phyloP scores from a whole-genome alignment of 2,329 filamentous ascomycete genomes.

The Fusarium staphyleae region DNA sequence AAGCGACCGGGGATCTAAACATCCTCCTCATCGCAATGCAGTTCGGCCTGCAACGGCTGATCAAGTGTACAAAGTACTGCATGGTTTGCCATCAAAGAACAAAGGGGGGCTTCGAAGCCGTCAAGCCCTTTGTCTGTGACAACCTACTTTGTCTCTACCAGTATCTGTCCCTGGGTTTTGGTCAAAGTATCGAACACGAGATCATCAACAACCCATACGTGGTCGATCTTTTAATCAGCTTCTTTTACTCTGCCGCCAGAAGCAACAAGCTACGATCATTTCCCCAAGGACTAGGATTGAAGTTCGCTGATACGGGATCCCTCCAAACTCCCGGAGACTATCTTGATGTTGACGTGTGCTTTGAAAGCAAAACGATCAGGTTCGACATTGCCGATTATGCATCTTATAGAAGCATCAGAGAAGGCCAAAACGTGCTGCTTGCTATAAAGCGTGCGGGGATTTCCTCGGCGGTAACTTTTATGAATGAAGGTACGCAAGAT shows the following conservation, averaged over 20 bases:
- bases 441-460: slow-evolving; percentile 3
- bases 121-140: slow-evolving; percentile 83
- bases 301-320: slow-evolving; percentile 37
- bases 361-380: slow-evolving; percentile 17
- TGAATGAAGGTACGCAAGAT: slow-evolving; percentile 20
- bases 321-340: background rate
- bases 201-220: slow-evolving; percentile 80
- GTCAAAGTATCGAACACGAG: slow-evolving; percentile 85
- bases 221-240: slow-evolving; percentile 82
- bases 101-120: slow-evolving; percentile 67
- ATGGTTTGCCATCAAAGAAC: slow-evolving; percentile 80
- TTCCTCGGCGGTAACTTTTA: background rate
- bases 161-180: slow-evolving; percentile 86
- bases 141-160: slow-evolving; percentile 82
- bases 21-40: slow-evolving; percentile 71
- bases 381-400: slow-evolving; percentile 23
- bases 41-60: slow-evolving; percentile 77
- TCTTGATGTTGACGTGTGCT: slow-evolving; percentile 21
- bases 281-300: slow-evolving; percentile 53
- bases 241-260: slow-evolving; percentile 72
- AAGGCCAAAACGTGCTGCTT: slow-evolving; percentile 31
- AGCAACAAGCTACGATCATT: slow-evolving; percentile 51
- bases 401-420: slow-evolving; percentile 21
- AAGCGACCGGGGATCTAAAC: slow-evolving; percentile 50
- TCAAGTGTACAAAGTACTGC: slow-evolving; percentile 85